phyloP scores from a whole-genome alignment of 805 yeast species.

The Zygosaccharomyces gambellarensis region DNA sequence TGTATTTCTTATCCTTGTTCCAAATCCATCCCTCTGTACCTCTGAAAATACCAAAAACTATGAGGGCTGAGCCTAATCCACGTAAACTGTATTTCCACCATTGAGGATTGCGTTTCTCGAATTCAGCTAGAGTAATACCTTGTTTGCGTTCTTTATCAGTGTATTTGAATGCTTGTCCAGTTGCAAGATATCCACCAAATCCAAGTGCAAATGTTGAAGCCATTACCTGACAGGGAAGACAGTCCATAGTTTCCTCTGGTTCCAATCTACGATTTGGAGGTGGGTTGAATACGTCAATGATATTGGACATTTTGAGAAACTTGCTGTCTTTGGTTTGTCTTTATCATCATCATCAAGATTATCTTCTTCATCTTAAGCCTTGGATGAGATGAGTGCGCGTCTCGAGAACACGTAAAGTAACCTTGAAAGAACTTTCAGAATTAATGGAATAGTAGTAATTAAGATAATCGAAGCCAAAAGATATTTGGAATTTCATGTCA shows the following conservation, averaged over 20 bases:
- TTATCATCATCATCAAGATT: neutral
- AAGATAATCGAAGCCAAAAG: neutral
- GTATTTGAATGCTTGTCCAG: conserved; percentile 51
- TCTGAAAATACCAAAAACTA: conserved; percentile 56
- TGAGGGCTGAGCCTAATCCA: conserved; percentile 48
- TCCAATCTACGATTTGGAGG: conserved; percentile 41
- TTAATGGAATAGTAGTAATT: neutral
- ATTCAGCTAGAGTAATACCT: conserved; percentile 31
- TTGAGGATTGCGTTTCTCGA: conserved; percentile 39
- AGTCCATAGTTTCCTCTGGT: conserved; percentile 46
- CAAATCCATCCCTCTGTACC: conserved; percentile 61
- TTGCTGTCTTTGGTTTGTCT: neutral
- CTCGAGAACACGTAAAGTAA: conserved; percentile 1
- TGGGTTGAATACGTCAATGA: conserved; percentile 49
- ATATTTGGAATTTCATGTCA: conserved; percentile 11
- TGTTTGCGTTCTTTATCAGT: conserved; percentile 39
- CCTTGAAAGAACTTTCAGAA: too few relatives aligned
- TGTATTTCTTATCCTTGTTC: conserved; percentile 36
- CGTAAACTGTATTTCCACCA: conserved; percentile 62
- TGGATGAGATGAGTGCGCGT: conserved; percentile 1
- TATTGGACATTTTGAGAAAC: conserved; percentile 38
- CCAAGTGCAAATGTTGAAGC: conserved; percentile 54
- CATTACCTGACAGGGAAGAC: conserved; percentile 65
- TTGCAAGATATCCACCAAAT: conserved; percentile 58
- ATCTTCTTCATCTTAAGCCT: neutral